phyloP scores from a whole-genome alignment of 257 asterid species.

The Salvia splendens region DNA sequence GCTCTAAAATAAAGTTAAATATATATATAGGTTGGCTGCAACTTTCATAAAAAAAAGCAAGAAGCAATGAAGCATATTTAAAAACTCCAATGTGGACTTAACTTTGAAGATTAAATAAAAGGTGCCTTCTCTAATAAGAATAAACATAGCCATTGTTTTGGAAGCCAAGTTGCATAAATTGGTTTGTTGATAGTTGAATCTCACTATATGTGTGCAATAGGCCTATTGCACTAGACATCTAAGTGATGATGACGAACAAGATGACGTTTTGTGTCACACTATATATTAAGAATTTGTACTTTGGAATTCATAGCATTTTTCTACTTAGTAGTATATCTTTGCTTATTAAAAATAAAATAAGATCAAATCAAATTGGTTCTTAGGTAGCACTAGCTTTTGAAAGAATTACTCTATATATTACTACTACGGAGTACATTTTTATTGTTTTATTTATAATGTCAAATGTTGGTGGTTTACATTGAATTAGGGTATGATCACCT shows the following conservation, averaged over 20 bases:
- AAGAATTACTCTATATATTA: not conserved
- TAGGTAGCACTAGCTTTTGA: not conserved
- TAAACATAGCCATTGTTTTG: constrained; percentile 14
- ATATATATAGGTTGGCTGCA: constrained; percentile 29
- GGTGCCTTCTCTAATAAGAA: constrained; percentile 28
- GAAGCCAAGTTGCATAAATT: constrained; percentile 27
- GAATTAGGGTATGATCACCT: no score
- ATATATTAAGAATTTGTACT: not conserved
- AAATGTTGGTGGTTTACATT: no score
- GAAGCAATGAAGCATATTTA: constrained; percentile 10
- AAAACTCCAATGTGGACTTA: constrained; percentile 22
- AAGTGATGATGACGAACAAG: constrained; percentile 32
- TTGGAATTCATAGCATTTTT: constrained; percentile 12
- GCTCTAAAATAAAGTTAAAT: not conserved
- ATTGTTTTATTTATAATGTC: not conserved
- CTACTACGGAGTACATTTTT: no score
- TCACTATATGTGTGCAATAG: constrained; percentile 11
- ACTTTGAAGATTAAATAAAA: constrained; percentile 29
- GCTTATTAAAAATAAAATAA: not conserved
- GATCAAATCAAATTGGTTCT: not conserved
- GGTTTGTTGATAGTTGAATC: constrained; percentile 26
- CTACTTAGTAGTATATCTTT: not conserved
- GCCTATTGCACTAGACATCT: not conserved
- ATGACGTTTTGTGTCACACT: constrained; percentile 20
- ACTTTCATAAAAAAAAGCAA: constrained; percentile 25